A percentile compares a stretch with the other conserved stretches of the same genome.
phyloP scores from a whole-genome alignment of 148 eudicot species.

The Vaccinium myrtillus region DNA sequence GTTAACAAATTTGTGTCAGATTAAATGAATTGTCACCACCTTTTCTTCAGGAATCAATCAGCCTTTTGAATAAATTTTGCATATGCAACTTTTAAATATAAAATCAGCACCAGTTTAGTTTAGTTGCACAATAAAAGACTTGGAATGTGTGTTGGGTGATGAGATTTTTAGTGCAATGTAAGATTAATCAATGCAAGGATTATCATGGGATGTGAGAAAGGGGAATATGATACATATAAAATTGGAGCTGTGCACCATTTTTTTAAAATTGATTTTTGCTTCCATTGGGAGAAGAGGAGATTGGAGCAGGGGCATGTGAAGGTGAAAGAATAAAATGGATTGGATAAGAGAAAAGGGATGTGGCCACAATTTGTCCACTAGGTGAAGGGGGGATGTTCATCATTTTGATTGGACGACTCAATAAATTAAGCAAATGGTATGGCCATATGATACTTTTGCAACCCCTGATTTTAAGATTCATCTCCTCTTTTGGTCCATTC shows the following conservation, averaged over 20 bases:
- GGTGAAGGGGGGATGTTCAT: constrained; percentile 25
- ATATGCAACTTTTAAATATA: neutral
- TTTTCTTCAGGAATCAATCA: neutral
- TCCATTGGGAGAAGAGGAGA: constrained; percentile 7
- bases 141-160: neutral
- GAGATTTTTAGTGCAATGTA: constrained; percentile 1
- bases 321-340: constrained; percentile 12
- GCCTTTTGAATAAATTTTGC: neutral
- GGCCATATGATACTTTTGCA: neutral
- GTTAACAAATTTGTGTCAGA: constrained; percentile 9
- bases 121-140: neutral
- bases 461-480: neutral
- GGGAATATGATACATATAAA: neutral
- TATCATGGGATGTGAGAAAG: neutral
- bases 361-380: constrained; percentile 25
- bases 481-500: neutral
- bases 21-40: neutral
- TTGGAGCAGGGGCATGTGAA: constrained; percentile 30
- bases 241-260: neutral
- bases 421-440: neutral
- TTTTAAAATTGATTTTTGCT: neutral
- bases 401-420: constrained; percentile 8
- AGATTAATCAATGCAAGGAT: constrained; percentile 4
- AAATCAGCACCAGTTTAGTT: neutral
- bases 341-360: constrained; percentile 26